Base-by-base conservation (phyloP, 495 filamentous ascomycete genomes). In the Cercophora scortea region DNA sequence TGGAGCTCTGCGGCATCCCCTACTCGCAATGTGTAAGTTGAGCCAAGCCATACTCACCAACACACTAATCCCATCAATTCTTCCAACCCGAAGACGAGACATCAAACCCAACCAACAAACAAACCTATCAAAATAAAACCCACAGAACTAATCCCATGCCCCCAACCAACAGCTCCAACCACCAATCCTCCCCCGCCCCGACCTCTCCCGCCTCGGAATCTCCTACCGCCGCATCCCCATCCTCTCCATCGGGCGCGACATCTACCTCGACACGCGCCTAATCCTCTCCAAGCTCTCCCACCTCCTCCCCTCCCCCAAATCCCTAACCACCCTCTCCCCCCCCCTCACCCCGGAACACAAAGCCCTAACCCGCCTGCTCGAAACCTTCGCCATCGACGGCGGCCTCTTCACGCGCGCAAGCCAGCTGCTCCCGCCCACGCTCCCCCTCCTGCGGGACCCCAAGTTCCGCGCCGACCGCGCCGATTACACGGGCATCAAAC, bases 191-290 rank as follows among this genome's bases (percentile, higher is more conserved):
- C 83, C 82, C 3, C 81, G 82, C 34, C 79, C 79, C 0, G 82
- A 85, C 60, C 54, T 86, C 18, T 56, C 66, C 38, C 61, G 61
- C 6, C 65, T 87, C 0, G 77, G 79, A n/a, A 71, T 85, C 56
- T 57, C 63, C 6, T 83, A 88, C 69, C 77, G 83, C 0, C 81
- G 84, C 44, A 85, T 87, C 47, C 85, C 85, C 3, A 52, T 88
- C 46, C 58, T 86, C 45, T 59, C 78, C 32, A 78, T 82, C 50
- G 80, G 79, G 34, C 69, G 74, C 6, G 70, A 77, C 49, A 61
- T 83, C 49, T 81, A 79, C 68, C 71, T 74, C 54, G 80, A 84
- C 64, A 79, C 79, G 5, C 73, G 74, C 16, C 71, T 86, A 17
- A 86, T 87, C 48, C 55, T 88, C 18, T 55, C 53, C 0, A 79